Base-by-base conservation (phyloP, 345 rosid species). In the Moricandia moricandioides region DNA sequence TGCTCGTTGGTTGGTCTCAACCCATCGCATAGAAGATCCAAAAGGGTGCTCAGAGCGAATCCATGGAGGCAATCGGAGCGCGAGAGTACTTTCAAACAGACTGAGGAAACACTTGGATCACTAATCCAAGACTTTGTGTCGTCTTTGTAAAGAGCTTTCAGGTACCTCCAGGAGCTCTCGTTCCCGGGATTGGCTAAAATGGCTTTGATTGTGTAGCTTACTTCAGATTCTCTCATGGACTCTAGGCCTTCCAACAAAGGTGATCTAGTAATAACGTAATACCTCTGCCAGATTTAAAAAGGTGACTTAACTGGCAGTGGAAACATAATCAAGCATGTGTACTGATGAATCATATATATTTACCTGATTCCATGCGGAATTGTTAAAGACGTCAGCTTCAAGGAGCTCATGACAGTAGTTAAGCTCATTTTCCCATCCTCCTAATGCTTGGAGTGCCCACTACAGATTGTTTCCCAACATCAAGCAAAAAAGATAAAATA, bases 291-390 rank as follows among this genome's bases (percentile, higher is more conserved):
- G 6, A 40, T 14, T 66, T 55, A 47, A 49, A 7, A 47, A 16
- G 55, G 17, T 14, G 55, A 7, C 18, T 47, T 16, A 45, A 45
- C 4, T 13, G 51, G 16, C 18, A 47, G 37, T 34, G 7, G 31
- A 69, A 75, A 29, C 73, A 27, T 55, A 27, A 60, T 6, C 13
- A 1, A 68, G 43, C 64, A 14, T 14, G 66, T 70, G 67, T 26
- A 16, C 16, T 7, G 56, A 49, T 49, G 24, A 21, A 54, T 54
- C 31, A 70, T 74, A 21, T 70, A 70, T 74, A 21, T 70, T 55
- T 84, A 85, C 98, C 94, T 92, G 99, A 83, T 90, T 95, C 99
- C 99, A 92, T 2, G 97, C 98, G 51, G 97, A 95, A 83, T 92
- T 90, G 80, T 95, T 95, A 59, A 87, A 92, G 56, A 90, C 74